Percentiles rank a stretch among this genome's conserved stretches.
Evolutionary conservation across 192 early-diverging fungal genomes (phyloP).

Genomic region (Helicostylum pulchrum): DNA sequence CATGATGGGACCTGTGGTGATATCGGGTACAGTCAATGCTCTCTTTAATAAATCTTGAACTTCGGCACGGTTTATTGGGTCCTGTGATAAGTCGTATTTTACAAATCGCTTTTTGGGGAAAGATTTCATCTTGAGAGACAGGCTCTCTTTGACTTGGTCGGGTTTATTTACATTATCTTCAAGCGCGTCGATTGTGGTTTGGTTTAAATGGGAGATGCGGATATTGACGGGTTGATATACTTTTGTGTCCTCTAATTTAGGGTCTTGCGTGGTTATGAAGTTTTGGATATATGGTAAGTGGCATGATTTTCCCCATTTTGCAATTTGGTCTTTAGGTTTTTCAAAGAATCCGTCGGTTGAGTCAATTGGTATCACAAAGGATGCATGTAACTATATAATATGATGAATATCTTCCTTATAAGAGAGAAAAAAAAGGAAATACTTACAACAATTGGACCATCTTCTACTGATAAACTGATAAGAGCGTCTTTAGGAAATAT

Average conservation of each 20-base stretch:
- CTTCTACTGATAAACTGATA: no score
- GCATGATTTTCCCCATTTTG: slow-evolving; percentile 11
- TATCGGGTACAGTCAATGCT: slow-evolving; percentile 23
- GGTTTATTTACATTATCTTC: background rate
- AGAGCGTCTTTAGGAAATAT: slow-evolving; percentile 55
- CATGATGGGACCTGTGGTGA: slow-evolving; percentile 17
- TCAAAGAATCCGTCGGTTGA: slow-evolving; percentile 19
- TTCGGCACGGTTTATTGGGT: background rate
- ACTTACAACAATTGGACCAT: no score
- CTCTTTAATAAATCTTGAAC: slow-evolving; percentile 16
- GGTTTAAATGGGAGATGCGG: background rate
- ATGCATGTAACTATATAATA: slow-evolving; percentile 23
- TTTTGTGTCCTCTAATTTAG: background rate
- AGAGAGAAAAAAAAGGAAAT: no score
- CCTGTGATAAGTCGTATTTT: background rate
- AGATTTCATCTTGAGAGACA: slow-evolving; percentile 11
- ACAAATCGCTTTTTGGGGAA: background rate
- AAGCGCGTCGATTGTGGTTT: slow-evolving; percentile 13
- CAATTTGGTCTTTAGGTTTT: slow-evolving; percentile 22
- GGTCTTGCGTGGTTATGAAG: background rate
- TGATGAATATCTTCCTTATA: no score
- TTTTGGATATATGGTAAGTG: background rate
- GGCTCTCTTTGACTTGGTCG: slow-evolving; percentile 4
- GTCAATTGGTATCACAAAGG: slow-evolving; percentile 31
- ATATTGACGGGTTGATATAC: slow-evolving; percentile 26